Conservation (phyloP, 306 rosid genomes). For the Phaseolus lunatus region DNA sequence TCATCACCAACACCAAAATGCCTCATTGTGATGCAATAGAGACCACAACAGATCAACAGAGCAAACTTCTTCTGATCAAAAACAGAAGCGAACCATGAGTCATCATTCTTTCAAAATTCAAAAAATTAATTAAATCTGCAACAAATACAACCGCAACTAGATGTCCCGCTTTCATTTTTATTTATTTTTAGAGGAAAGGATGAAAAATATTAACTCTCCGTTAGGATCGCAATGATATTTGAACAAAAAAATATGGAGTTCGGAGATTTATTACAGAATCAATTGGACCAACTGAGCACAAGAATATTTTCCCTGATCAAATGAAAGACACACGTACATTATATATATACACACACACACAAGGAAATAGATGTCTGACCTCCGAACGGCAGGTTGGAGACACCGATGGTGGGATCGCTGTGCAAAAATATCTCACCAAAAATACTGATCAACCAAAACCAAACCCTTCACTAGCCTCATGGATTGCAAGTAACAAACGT, state of each 20-base stretch:
- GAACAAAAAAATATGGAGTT: constrained; percentile 23
- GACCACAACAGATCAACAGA: constrained; percentile 42
- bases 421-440: constrained; percentile 36
- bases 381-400: constrained; percentile 57
- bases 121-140: background rate
- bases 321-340: background rate
- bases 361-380: constrained; percentile 54
- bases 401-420: constrained; percentile 49
- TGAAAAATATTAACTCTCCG: background rate
- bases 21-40: constrained; percentile 43
- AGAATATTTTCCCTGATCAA: constrained; percentile 20
- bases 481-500: constrained; percentile 94
- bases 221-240: background rate
- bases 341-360: background rate
- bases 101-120: background rate
- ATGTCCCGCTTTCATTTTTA: background rate
- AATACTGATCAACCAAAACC: constrained; percentile 75
- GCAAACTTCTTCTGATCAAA: constrained; percentile 44
- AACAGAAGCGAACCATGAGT: constrained; percentile 35
- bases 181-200: background rate
- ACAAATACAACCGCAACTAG: background rate
- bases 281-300: background rate
- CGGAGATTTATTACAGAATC: constrained; percentile 13
- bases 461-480: constrained; percentile 97
- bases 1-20: constrained; percentile 42